Percentiles rank a stretch among this genome's conserved stretches.
Evolutionary conservation across 2,329 filamentous ascomycete genomes (phyloP).

Genomic region (Lizonia empirigonia): DNA sequence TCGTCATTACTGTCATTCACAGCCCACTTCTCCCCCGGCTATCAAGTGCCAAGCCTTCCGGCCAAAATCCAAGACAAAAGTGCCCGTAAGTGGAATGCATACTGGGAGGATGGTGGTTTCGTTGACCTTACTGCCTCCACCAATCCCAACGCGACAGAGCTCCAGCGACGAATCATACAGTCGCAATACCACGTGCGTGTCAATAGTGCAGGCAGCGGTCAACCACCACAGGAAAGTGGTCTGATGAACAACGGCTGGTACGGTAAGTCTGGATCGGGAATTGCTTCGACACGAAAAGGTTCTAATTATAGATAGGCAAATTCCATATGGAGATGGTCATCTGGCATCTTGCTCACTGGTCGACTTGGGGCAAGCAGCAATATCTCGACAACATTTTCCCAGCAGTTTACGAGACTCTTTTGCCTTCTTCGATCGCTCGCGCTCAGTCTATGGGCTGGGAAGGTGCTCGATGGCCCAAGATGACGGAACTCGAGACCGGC

Average conservation of each 20-base stretch:
- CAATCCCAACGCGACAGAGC: conserved; percentile 52
- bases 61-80: conserved; percentile 41
- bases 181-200: conserved; percentile 60
- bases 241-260: conserved; percentile 61
- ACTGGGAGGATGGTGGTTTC: conserved; percentile 58
- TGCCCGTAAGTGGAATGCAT: conserved; percentile 53
- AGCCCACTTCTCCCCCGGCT: conserved; percentile 34
- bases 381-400: conserved; percentile 52
- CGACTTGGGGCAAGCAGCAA: conserved; percentile 53
- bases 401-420: conserved; percentile 56
- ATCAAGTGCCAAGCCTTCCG: conserved; percentile 26
- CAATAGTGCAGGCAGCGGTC: conserved; percentile 56
- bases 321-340: conserved; percentile 61
- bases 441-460: conserved; percentile 46
- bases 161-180: conserved; percentile 58
- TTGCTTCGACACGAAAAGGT: background rate
- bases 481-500: conserved; percentile 59
- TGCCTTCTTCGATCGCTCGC: conserved; percentile 40
- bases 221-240: conserved; percentile 55
- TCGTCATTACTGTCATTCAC: conserved; percentile 27
- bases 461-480: conserved; percentile 58
- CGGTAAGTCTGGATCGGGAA: conserved; percentile 45
- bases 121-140: conserved; percentile 54
- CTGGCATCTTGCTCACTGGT: conserved; percentile 60
- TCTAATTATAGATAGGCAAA: conserved; percentile 40